Evolutionary conservation across 768 basidiomycete genomes (phyloP).

Genomic region (Xerocomellus intermedius): DNA sequence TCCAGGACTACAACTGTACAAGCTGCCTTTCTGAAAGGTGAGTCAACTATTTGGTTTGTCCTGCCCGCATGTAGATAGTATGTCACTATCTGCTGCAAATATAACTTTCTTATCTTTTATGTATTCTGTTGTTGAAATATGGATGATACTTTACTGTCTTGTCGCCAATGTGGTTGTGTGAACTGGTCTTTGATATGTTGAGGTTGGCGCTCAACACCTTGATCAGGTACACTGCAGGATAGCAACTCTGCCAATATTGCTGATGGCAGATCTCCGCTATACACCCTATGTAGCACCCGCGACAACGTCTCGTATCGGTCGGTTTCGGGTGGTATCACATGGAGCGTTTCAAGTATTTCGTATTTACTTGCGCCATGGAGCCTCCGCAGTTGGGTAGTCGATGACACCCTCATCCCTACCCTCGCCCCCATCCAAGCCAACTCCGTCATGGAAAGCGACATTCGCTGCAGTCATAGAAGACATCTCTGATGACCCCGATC

Average conservation of each 20-base stretch:
- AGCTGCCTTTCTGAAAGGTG: background rate
- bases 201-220: background rate
- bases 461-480: background rate
- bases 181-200: background rate
- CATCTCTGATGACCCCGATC: constrained; percentile 38
- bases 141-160: background rate
- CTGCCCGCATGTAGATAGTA: too few relatives aligned
- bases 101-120: background rate
- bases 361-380: background rate
- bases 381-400: background rate
- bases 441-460: background rate
- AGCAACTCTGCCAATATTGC: too few relatives aligned
- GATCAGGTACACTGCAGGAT: too few relatives aligned
- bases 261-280: too few relatives aligned
- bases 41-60: too few relatives aligned
- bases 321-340: constrained; percentile 1
- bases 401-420: constrained; percentile 4
- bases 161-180: background rate
- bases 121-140: background rate
- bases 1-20: background rate
- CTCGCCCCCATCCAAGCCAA: background rate
- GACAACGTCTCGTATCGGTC: background rate
- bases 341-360: background rate
- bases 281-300: too few relatives aligned
- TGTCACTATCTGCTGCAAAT: too few relatives aligned